Evolutionary conservation across 139 green algal genomes (phyloP).

Genomic region (Micromonas pusilla): DNA sequence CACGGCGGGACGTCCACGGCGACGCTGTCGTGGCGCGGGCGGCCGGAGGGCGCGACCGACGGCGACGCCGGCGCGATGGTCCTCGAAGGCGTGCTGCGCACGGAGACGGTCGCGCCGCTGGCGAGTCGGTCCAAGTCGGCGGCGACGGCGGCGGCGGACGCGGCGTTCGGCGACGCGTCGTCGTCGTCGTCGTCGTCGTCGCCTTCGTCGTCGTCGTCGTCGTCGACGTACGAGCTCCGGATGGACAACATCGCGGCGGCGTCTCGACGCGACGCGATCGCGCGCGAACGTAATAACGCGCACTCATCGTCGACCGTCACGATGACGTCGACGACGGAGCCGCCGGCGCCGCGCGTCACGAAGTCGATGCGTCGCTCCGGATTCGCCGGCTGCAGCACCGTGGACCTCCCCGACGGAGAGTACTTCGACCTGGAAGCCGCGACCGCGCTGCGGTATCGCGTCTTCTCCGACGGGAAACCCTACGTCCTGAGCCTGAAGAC

Average conservation of each 20-base stretch:
- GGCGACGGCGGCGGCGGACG: too few species aligned
- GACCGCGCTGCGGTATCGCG: not conserved
- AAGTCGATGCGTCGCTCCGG: not conserved
- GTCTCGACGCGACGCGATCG: not conserved
- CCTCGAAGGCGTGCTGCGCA: not conserved
- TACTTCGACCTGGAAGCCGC: not conserved
- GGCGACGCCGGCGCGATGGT: not conserved
- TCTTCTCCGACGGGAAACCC: not conserved
- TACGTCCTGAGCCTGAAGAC: conserved; percentile 4
- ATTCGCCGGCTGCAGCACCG: not conserved
- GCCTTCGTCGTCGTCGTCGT: not conserved
- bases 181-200: not conserved
- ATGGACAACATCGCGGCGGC: not conserved
- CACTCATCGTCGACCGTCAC: too few species aligned
- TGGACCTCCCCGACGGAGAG: not conserved
- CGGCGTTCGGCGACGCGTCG: not conserved
- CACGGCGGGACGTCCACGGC: not conserved
- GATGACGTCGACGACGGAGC: too few species aligned
- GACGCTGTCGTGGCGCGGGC: not conserved
- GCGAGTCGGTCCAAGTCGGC: not conserved
- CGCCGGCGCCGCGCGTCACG: not conserved
- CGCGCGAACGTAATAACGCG: too few species aligned
- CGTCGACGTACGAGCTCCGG: too few species aligned
- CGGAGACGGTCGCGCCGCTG: too few species aligned
- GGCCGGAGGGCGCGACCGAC: not conserved